Evolutionary conservation across 176 grass and related monocot species (phyloP).

Genomic region (Thalia dealbata): DNA sequence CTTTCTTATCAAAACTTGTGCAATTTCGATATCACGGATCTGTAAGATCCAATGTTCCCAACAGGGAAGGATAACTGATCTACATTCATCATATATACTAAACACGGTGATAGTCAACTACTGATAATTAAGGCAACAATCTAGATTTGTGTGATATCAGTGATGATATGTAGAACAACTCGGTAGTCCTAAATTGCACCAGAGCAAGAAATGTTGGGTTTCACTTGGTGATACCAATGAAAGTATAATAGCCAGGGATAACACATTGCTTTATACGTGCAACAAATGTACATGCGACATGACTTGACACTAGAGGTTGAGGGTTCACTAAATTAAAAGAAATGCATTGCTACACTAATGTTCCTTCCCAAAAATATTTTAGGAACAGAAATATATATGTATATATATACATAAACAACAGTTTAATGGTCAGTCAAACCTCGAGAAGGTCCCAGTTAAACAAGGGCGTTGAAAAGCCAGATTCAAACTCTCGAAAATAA

Average conservation of each 20-base stretch:
- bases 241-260: neutral
- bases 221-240: neutral
- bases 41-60: neutral
- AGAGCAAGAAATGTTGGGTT: neutral
- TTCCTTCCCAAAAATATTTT: no score
- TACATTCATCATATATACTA: neutral
- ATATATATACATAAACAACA: no score
- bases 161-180: neutral
- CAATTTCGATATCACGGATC: neutral
- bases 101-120: neutral
- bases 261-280: no score
- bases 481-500: no score
- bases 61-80: neutral
- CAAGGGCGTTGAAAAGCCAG: no score
- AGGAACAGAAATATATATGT: no score
- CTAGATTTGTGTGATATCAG: neutral
- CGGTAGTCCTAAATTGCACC: neutral
- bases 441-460: no score
- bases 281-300: no score
- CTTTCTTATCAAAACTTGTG: neutral
- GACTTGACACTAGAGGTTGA: no score
- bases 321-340: no score
- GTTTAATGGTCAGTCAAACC: no score
- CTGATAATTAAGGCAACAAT: neutral
- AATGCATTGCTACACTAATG: no score